Evolutionary conservation across 176 grass and related monocot genomes (phyloP), one percentile per base, ranked within the genome.

Genomic region (Pontederia paniculata): DNA sequence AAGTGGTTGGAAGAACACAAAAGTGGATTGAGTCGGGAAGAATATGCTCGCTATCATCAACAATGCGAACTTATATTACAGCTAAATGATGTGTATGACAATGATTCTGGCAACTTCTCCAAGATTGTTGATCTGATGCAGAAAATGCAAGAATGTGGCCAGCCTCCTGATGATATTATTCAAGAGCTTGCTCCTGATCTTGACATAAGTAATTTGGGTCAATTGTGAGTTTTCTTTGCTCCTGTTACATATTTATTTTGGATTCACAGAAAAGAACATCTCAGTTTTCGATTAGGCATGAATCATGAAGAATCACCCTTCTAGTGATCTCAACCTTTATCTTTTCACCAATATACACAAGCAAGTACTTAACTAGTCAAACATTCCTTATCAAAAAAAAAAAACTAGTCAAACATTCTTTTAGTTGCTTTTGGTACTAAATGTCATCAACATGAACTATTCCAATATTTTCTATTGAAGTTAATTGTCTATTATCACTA

Each of bases 141-240:
- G 76, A 96, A 78, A 71, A 96, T 86, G 90, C 90, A 96, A 78
- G 90, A 83, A 75, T 96, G 85, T 25, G 90, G 90, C 63, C 90
- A 96, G 54, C 90, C 90, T 42, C 90, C 90, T 5, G 83, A 76
- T 73, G 90, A 96, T 79, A 84, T 96, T 67, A 82, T 96, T 48
- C 81, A 89, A 75, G 85, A 86, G 50, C 56, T 96, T 70, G 82
- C 81, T 63, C 90, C 90, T 45, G 85, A 83, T 78, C 70, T 96
- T 59, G 85, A 96, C 68, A 65, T 96, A 60, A 82, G 60, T 73
- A 96, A 73, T 66, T 65, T 96, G 15, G 81, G 85, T 21, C 85
- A 96, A 78, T 66, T 96, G 90, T 96, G 52, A 96, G 90, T 77
- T 13, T 73, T 45, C 58, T 42, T 45, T 62, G n/a, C 19, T 15